Conservation (phyloP, 495 filamentous ascomycete species). For the Cetradonia linearis region DNA sequence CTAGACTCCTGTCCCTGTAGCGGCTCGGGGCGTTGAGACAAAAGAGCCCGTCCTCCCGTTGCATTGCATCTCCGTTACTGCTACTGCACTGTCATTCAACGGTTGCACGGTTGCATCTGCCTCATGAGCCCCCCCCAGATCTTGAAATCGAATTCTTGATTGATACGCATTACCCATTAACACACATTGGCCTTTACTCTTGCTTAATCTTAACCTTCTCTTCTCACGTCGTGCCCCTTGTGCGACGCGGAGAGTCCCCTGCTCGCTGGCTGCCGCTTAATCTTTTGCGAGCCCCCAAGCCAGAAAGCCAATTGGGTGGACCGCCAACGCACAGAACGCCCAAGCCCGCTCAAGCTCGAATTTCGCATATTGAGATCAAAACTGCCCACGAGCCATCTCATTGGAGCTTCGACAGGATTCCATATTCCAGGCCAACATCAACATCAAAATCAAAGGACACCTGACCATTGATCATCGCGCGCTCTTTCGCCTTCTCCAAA, state of each 20-base stretch:
- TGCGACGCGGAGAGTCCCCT: neutral
- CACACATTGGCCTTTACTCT: neutral
- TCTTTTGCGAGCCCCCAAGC: neutral
- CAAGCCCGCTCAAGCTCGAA: constrained; percentile 10
- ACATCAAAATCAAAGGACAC: neutral
- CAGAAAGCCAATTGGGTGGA: constrained; percentile 16
- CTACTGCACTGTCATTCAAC: constrained; percentile 15
- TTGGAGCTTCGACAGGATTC: constrained; percentile 13
- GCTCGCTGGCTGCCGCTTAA: neutral
- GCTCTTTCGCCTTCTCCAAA: neutral
- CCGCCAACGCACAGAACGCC: constrained; percentile 11
- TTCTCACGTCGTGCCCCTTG: neutral
- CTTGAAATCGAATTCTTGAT: constrained; percentile 7
- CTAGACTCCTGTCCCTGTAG: constrained; percentile 15
- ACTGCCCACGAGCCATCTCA: neutral
- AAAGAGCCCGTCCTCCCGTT: constrained; percentile 20
- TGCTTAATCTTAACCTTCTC: neutral
- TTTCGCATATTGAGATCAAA: constrained; percentile 14
- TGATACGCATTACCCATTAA: neutral
- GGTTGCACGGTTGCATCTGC: constrained; percentile 5
- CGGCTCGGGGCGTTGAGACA: constrained; percentile 18
- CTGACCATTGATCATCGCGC: neutral
- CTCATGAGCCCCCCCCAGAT: neutral
- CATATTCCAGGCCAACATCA: neutral
- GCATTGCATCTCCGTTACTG: constrained; percentile 17